These are phyloP conservation scores for Hordeum pubiflorum DNA, from an alignment of 202 grass and related monocot genomes.

Conservation along the genomic window DNA sequence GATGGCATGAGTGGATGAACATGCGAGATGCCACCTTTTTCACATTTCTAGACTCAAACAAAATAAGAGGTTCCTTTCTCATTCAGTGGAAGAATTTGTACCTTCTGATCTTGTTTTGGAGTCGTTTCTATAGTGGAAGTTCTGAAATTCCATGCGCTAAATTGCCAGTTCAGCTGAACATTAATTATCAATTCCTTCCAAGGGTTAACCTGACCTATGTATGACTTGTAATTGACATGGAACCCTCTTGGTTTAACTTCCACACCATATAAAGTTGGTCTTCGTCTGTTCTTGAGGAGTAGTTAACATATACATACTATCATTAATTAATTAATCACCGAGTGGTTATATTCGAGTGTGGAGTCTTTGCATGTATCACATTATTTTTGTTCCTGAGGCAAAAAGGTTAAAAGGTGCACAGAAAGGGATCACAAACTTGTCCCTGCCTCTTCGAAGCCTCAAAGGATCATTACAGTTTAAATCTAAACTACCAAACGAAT, in stretches of 20 bases:
- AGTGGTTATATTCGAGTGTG: neutral
- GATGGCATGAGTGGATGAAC: conserved; percentile 16
- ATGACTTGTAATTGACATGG: neutral
- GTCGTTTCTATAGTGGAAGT: neutral
- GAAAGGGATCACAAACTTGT: neutral
- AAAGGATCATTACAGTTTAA: neutral
- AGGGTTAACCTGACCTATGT: neutral
- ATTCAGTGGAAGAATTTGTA: conserved; percentile 45
- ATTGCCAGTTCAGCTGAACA: neutral
- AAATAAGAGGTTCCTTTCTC: conserved; percentile 15
- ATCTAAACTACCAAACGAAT: neutral
- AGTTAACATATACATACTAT: neutral
- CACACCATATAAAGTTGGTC: neutral
- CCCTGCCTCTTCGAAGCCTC: conserved; percentile 6
- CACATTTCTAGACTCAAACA: conserved; percentile 18
- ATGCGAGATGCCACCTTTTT: conserved; percentile 17
- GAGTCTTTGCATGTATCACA: neutral
- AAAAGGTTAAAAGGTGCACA: neutral
- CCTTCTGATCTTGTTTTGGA: conserved; percentile 24
- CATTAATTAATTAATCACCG: neutral
- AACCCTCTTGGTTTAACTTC: neutral
- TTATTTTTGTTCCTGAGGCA: conserved; percentile 1
- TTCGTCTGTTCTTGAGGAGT: neutral
- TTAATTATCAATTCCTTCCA: neutral
- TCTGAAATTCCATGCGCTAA: neutral